These are phyloP conservation scores for Ceratocystis huliohia DNA, from an alignment of 2,329 filamentous ascomycete species.

Conservation along the genomic window DNA sequence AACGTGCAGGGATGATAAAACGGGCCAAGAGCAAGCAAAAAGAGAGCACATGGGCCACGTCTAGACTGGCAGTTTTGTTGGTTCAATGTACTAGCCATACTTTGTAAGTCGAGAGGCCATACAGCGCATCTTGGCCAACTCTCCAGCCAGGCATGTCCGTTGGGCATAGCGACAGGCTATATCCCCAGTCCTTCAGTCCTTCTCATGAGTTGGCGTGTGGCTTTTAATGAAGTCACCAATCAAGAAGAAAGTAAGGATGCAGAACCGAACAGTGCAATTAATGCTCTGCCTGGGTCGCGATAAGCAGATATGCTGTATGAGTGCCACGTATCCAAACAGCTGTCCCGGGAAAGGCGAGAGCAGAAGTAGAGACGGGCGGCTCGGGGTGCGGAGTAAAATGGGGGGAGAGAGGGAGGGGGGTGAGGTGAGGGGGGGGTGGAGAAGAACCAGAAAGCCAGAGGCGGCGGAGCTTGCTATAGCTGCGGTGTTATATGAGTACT, in stretches of 20 bases:
- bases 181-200: too few relatives aligned
- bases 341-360: background rate
- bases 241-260: background rate
- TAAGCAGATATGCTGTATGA: background rate
- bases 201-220: background rate
- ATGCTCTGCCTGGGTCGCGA: background rate
- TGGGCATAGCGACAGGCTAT: background rate
- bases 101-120: background rate
- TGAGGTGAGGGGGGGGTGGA: too few relatives aligned
- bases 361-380: background rate
- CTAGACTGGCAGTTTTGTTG: background rate
- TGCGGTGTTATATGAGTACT: too few relatives aligned
- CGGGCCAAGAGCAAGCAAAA: background rate
- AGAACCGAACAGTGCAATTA: background rate
- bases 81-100: background rate
- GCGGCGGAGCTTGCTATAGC: too few relatives aligned
- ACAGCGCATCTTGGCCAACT: background rate
- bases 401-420: too few relatives aligned
- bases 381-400: background rate
- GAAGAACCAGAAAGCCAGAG: too few relatives aligned
- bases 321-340: background rate
- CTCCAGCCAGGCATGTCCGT: background rate
- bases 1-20: background rate
- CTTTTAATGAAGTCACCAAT: background rate
- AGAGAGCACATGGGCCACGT: slow-evolving; percentile 4